Base-by-base conservation (phyloP, 139 green algal species). In the Microglena sp. region DNA sequence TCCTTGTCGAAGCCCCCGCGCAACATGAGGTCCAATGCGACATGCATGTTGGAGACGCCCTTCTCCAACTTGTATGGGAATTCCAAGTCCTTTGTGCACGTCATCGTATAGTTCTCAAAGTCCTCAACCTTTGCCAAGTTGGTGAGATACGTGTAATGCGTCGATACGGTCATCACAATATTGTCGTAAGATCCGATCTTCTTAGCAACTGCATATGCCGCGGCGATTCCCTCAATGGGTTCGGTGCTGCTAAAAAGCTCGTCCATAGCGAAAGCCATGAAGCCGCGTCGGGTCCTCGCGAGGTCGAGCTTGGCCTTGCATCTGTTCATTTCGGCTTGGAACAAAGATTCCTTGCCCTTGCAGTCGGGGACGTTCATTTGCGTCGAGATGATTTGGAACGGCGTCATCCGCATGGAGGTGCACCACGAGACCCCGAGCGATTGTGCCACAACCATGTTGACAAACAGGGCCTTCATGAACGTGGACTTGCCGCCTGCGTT, bases 211-310 rank as follows among this genome's bases (percentile, higher is more conserved):
- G n/a, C n/a, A n/a, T n/a, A n/a, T n/a, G 56, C 56, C 22, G 56
- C 56, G 43, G 67, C 43, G 11, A 64, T 44, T 3, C 67, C 58
- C 45, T 67, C 45, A 1, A 67, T 36, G 1, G 24, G 32, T 11
- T 73, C 55, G 8, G 58, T 73, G 57, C 67, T 67, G 57, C 58
- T 66, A 33, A 73, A 73, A 3, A 73, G 35, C 58, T 73, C 67
- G 45, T 73, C 67, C 67, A 73, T 32, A 2, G 34, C 56, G 3
- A 73, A 2, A 3, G 67, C 4, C 27, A 32, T 27, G 8, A 11
- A 26, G n/a, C 53, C 15, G 53, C 15, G n/a, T 3, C 7, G 8
- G 1, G 4, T 3, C 3, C 26, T 5, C 2, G 29, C 7, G 1
- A 11, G 8, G 62, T 34, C 27, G 5, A 44, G 2, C 1, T 27